These are phyloP conservation scores for Neonectria faginata DNA, from an alignment of 2,329 filamentous ascomycete genomes.

Conservation along the genomic window DNA sequence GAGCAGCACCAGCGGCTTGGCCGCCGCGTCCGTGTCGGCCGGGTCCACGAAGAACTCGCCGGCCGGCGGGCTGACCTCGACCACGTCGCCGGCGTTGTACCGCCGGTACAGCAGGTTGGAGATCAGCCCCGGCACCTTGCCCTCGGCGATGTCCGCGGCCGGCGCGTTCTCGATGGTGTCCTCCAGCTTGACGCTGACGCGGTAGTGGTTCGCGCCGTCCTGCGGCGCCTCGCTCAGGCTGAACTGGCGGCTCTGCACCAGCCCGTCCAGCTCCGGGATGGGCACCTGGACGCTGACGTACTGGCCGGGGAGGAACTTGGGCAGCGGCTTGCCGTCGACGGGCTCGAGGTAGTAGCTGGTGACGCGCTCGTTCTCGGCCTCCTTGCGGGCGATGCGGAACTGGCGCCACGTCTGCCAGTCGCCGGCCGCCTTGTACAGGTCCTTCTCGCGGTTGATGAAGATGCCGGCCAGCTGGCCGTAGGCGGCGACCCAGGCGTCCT, in stretches of 20 bases:
- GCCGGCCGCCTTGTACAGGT: conserved; percentile 66
- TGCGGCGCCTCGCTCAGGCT: conserved; percentile 72
- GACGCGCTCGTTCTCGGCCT: conserved; percentile 69
- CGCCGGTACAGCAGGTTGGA: conserved; percentile 65
- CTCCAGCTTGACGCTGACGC: conserved; percentile 80
- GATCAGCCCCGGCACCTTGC: conserved; percentile 59
- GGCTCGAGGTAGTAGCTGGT: conserved; percentile 79
- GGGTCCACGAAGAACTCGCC: conserved; percentile 73
- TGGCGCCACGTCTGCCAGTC: conserved; percentile 62
- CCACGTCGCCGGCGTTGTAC: conserved; percentile 62
- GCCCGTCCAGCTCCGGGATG: conserved; percentile 68
- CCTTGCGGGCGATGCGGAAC: conserved; percentile 69
- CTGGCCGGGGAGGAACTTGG: conserved; percentile 75
- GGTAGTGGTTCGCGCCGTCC: conserved; percentile 68
- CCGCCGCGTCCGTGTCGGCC: conserved; percentile 51
- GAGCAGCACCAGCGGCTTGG: conserved; percentile 71
- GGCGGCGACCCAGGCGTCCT: conserved; percentile 77
- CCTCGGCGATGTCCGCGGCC: conserved; percentile 49
- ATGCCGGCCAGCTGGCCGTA: conserved; percentile 78
- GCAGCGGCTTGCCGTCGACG: conserved; percentile 65
- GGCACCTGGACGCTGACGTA: conserved; percentile 75
- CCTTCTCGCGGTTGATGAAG: conserved; percentile 73
- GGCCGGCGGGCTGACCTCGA: conserved; percentile 67
- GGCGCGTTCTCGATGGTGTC: conserved; percentile 51
- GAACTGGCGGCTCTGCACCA: conserved; percentile 80